Evolutionary conservation across 176 grass and related monocot species (phyloP), one percentile per base, ranked within the genome.

Genomic region (Bonia amplexicaulis): DNA sequence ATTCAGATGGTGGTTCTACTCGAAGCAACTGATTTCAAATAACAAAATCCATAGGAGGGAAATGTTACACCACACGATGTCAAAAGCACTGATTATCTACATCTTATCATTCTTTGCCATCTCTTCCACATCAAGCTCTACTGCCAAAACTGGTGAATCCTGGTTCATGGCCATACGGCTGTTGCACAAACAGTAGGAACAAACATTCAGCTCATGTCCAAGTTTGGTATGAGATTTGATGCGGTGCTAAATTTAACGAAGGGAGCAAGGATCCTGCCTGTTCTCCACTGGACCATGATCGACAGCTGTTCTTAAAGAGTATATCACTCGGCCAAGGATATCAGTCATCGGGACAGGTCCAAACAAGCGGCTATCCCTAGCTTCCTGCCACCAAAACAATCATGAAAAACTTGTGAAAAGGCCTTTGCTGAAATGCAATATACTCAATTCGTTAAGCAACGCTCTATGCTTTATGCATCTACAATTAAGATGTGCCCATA

Each of bases 121-220:
- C 78, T 96, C 91, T 73, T 96, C 91, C 47, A 99, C 93, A 48
- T 99, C 93, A 42, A 99, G 88, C 91, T 99, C 96, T 10, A 96
- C 91, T 45, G 93, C 91, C 74, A 99, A 74, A 78, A 96, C 84
- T 23, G 91, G 82, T 76, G 74, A 87, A 71, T 99, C 96, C 79
- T 91, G 88, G 47, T 61, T 86, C 88, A 94, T 92, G 60, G 93
- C 91, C 69, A 81, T 29, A 51, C 22, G 45, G 69, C 96, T 94
- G 88, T 85, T 44, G 17, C 52, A 90, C 15, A 81, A 71, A 66
- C 45, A 73, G 27, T 26, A 77, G 35, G 40, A 84, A 4, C 33
- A 86, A 22, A 45, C 22, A 84, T 27, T 79, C 16, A 85, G 63
- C 40, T 52, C 65, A 80, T 57, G 74, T 23, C 1, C 33, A 59